These are phyloP conservation scores for Salix koriyanagi DNA, from an alignment of 345 rosid species.

Conservation along the genomic window DNA sequence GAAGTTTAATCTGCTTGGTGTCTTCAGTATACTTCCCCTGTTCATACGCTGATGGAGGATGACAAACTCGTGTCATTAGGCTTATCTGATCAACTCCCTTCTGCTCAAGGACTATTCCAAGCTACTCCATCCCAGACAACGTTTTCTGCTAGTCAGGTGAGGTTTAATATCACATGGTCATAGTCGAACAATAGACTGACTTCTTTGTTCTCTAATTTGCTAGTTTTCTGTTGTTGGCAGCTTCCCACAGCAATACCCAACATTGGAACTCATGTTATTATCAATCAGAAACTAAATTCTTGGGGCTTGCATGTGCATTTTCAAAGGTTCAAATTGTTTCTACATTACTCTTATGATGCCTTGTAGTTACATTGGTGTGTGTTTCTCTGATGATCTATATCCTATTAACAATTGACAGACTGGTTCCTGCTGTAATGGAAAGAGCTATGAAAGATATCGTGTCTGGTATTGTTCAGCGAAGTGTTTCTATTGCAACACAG, in stretches of 20 bases:
- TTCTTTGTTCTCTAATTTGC: conserved; percentile 15
- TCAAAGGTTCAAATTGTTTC: conserved; percentile 63
- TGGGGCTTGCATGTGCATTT: conserved; percentile 77
- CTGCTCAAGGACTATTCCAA: conserved; percentile 79
- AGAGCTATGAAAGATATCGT: conserved; percentile 95
- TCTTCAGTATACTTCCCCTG: conserved; percentile 61
- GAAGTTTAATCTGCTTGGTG: conserved; percentile 15
- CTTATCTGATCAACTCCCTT: conserved; percentile 77
- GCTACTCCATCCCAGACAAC: conserved; percentile 64
- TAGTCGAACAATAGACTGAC: background rate
- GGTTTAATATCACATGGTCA: background rate
- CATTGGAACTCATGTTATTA: conserved; percentile 73
- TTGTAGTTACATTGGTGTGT: background rate
- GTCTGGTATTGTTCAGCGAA: conserved; percentile 84
- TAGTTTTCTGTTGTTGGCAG: conserved; percentile 37
- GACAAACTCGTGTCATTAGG: conserved; percentile 70
- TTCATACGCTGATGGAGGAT: conserved; percentile 72
- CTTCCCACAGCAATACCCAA: conserved; percentile 68
- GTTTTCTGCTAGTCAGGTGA: conserved; percentile 66
- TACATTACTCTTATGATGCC: background rate
- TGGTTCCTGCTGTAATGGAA: conserved; percentile 88
- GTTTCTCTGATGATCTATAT: background rate
- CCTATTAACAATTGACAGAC: conserved; percentile 38
- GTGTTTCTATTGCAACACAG: conserved; percentile 97
- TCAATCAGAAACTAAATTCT: conserved; percentile 69